Evolutionary conservation across 2,329 filamentous ascomycete species (phyloP), one percentile per base, ranked within the genome.

Genomic region (Alternaria viburni): DNA sequence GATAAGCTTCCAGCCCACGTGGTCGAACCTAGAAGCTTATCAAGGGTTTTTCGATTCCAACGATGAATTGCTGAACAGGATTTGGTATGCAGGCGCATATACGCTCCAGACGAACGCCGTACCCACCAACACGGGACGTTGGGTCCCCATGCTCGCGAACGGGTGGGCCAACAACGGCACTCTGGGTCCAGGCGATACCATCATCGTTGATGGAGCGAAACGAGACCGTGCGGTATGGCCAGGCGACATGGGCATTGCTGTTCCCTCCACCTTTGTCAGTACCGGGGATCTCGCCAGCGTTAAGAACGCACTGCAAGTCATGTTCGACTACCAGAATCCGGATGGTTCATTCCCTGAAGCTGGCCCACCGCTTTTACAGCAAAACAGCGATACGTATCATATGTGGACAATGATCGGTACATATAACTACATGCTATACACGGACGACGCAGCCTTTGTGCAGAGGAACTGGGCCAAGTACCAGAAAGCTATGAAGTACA

Each of bases 71-170:
- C 80, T 89, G 54, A 88, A 88, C 70, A 80, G 81, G 7, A 85
- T 87, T 51, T 88, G 86, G 86, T 88, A 88, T 65, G 83, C 81
- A 44, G 86, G 79, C n/a, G 80, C 79, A 13, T 81, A 81, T 60
- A 81, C 79, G 1, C 56, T 80, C 12, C 80, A 81, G 30, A 80
- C 78, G 1, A 80, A 80, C 32, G 71, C 71, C 6, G 77, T 77
- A 2, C 78, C 79, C 1, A 71, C 66, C 17, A 71, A 78, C 44
- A 79, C 74, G 57, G 79, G 77, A 45, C 73, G 74, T 17, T 76
- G 66, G 63, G 57, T 71, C 3, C 68, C 69, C 11, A 69, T 66
- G 61, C 63, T 68, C 3, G 59, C 56, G 4, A 57, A 65, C 9
- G 72, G 73, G 3, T 81, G 80, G 79, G 71, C 73, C 2, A 79